Conservation (phyloP, 1,284 basidiomycete genomes). For the Apiotrichum porosum region DNA sequence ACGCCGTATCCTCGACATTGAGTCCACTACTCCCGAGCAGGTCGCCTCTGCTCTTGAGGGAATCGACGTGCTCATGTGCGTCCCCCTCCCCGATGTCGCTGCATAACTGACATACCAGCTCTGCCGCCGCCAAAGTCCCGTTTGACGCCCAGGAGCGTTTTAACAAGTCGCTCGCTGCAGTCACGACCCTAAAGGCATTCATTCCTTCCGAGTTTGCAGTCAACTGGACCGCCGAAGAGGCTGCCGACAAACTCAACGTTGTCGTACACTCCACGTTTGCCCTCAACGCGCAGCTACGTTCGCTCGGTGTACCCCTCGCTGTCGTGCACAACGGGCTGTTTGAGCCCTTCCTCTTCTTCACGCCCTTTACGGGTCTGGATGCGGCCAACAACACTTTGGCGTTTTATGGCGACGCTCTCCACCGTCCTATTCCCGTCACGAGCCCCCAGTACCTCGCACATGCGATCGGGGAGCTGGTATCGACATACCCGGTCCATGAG, state of each 20-base stretch:
- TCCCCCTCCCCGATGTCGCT: too few relatives aligned
- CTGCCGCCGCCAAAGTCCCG: slow-evolving; percentile 1
- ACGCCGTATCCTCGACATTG: slow-evolving; percentile 4
- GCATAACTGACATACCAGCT: slow-evolving; percentile 4
- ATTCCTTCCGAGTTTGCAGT: slow-evolving; percentile 2
- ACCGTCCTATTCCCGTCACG: not conserved
- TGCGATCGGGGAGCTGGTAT: too few relatives aligned
- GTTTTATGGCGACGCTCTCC: slow-evolving; percentile 2
- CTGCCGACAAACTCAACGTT: not conserved
- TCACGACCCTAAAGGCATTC: slow-evolving; percentile 1
- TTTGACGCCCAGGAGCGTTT: slow-evolving; percentile 1
- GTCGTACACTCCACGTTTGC: not conserved
- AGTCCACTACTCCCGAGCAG: not conserved
- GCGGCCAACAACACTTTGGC: not conserved
- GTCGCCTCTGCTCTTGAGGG: not conserved
- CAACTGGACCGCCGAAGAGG: slow-evolving; percentile 2
- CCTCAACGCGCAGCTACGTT: not conserved
- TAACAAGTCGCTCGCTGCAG: slow-evolving; percentile 1
- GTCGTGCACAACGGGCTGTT: not conserved
- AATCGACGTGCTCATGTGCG: slow-evolving; percentile 4
- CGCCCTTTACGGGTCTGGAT: not conserved
- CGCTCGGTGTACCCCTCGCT: not conserved
- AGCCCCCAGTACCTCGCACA: slow-evolving; percentile 4
- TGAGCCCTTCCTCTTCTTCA: not conserved
- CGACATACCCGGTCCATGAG: too few relatives aligned